Evolutionary conservation across 768 basidiomycete genomes (phyloP).

Genomic region (Mycena epipterygia): DNA sequence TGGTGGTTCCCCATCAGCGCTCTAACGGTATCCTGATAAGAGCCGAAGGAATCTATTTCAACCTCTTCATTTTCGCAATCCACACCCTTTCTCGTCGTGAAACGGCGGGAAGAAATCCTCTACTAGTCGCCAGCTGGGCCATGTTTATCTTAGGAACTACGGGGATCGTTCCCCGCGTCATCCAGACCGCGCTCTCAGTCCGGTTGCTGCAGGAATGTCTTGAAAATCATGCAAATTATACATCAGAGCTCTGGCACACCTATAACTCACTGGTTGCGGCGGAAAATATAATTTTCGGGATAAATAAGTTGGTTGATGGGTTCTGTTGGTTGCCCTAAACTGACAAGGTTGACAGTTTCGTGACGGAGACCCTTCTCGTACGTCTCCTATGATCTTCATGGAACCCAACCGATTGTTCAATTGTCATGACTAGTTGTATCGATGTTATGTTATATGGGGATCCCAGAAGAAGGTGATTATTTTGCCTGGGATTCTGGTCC

Average conservation of each 20-base stretch:
- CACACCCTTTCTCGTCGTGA: not conserved
- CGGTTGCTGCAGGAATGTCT: not conserved
- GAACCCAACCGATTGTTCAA: not conserved
- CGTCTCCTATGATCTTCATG: not conserved
- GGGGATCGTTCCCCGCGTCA: not conserved
- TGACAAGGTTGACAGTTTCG: not conserved
- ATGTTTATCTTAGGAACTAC: not conserved
- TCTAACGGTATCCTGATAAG: not conserved
- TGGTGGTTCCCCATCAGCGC: not conserved
- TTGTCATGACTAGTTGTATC: not conserved
- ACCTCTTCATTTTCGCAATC: conserved; percentile 4
- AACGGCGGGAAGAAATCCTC: not conserved
- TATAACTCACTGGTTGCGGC: not conserved
- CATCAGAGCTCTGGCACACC: no score
- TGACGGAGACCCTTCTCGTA: not conserved
- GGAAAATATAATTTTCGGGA: not conserved
- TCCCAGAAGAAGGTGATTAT: not conserved
- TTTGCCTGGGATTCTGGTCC: not conserved
- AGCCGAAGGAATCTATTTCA: not conserved
- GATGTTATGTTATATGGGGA: not conserved
- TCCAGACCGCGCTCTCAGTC: not conserved
- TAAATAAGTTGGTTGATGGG: not conserved
- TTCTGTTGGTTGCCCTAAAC: no score
- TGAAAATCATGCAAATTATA: not conserved
- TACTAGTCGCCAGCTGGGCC: not conserved